Percentiles rank a stretch among this genome's conserved stretches.
These are phyloP conservation scores for Pharus latifolius DNA, from an alignment of 176 grass and related monocot genomes.

Conservation along the genomic window DNA sequence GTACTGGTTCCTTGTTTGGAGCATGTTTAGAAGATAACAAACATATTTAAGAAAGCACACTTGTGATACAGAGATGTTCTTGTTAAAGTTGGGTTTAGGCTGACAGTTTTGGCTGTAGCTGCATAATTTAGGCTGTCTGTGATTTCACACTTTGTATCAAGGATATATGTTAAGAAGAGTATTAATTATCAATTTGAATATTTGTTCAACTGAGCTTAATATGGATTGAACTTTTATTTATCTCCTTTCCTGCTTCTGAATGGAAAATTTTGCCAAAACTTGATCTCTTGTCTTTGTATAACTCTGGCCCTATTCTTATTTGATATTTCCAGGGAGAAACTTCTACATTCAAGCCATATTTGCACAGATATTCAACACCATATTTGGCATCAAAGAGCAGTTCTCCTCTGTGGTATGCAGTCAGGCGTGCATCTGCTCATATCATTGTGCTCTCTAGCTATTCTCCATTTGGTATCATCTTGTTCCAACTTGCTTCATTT, in stretches of 20 bases:
- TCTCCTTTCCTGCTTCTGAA: not conserved
- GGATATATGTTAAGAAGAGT: not conserved
- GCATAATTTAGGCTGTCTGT: not conserved
- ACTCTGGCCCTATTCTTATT: not conserved
- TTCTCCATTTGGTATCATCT: slow-evolving; percentile 80
- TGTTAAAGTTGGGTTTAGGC: not conserved
- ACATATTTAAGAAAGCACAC: not conserved
- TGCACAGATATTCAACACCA: slow-evolving; percentile 66
- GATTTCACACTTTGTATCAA: not conserved
- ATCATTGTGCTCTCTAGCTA: slow-evolving; percentile 96
- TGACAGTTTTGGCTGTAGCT: not conserved
- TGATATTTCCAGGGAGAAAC: slow-evolving; percentile 58
- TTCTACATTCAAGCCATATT: slow-evolving; percentile 66
- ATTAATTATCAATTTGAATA: not conserved
- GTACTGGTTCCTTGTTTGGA: slow-evolving; percentile 2
- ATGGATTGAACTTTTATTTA: not conserved
- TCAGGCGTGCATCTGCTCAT: slow-evolving; percentile 89
- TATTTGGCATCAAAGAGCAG: slow-evolving; percentile 78
- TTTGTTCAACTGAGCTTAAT: not conserved
- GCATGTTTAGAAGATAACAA: not conserved
- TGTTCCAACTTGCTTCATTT: slow-evolving; percentile 7
- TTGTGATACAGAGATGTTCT: not conserved
- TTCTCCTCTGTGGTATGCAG: slow-evolving; percentile 94
- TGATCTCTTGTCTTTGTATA: not conserved
- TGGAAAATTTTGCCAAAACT: not conserved